These are phyloP conservation scores for Penicillium subrubescens DNA, from an alignment of 495 filamentous ascomycete species.

Conservation along the genomic window DNA sequence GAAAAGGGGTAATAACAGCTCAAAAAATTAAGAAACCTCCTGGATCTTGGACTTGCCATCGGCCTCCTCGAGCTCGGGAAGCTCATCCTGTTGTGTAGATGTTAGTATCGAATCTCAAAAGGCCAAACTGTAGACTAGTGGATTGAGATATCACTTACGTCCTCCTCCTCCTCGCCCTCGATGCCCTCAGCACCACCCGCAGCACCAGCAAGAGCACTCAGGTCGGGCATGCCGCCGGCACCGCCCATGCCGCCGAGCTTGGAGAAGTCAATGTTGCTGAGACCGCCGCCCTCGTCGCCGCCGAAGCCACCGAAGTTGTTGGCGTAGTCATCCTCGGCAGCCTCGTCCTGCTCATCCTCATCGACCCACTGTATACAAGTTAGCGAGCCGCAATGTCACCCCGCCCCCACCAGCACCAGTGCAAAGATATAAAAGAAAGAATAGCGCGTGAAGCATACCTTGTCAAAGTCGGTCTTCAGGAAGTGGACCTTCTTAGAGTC, in stretches of 20 bases:
- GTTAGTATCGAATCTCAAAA: slow-evolving; percentile 39
- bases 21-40: slow-evolving; percentile 52
- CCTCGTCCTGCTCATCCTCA: slow-evolving; percentile 97
- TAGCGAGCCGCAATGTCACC: slow-evolving; percentile 13
- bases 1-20: slow-evolving; percentile 11
- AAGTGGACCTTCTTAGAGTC: slow-evolving; percentile 87
- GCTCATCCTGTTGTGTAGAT: slow-evolving; percentile 55
- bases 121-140: background rate
- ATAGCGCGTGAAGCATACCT: slow-evolving; percentile 53
- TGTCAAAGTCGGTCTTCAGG: slow-evolving; percentile 98
- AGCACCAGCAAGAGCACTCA: slow-evolving; percentile 50
- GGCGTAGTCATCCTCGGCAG: slow-evolving; percentile 75
- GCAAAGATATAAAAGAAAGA: background rate
- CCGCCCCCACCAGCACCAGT: background rate
- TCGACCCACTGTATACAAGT: slow-evolving; percentile 79
- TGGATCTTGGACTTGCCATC: slow-evolving; percentile 57
- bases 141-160: slow-evolving; percentile 42
- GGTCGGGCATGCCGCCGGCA: slow-evolving; percentile 43
- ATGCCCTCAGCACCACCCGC: slow-evolving; percentile 53
- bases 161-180: slow-evolving; percentile 63
- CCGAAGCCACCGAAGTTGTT: slow-evolving; percentile 70
- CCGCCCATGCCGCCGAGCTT: slow-evolving; percentile 67
- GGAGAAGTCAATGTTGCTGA: slow-evolving; percentile 77
- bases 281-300: slow-evolving; percentile 62
- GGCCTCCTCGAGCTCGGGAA: slow-evolving; percentile 60